Percentiles rank a stretch among this genome's conserved stretches.
phyloP scores from a whole-genome alignment of 1,139 yeast genomes.

The Candida buenavistaensis region DNA sequence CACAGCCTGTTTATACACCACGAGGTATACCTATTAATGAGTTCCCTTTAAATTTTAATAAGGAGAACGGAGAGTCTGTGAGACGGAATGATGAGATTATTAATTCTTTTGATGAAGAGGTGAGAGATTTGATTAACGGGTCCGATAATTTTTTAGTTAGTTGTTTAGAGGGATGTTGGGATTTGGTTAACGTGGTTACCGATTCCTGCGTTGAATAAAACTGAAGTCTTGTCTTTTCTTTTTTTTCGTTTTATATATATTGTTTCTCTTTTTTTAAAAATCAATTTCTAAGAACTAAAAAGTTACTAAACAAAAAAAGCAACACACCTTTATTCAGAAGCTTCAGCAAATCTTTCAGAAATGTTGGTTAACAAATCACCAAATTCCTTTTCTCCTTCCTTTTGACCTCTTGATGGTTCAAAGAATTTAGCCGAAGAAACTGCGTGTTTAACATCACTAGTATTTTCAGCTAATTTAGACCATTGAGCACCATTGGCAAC shows the following conservation, averaged over 20 bases:
- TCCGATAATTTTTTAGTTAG: slow-evolving; percentile 14
- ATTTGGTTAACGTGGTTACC: slow-evolving; percentile 4
- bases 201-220: slow-evolving; percentile 7
- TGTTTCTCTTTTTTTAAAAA: too few relatives aligned
- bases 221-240: too few relatives aligned
- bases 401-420: slow-evolving; percentile 91
- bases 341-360: slow-evolving; percentile 92
- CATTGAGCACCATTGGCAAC: slow-evolving; percentile 92
- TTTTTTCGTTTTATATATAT: too few relatives aligned
- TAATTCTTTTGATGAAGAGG: slow-evolving; percentile 19
- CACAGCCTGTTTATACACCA: slow-evolving; percentile 23
- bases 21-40: slow-evolving; percentile 26
- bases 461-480: slow-evolving; percentile 87
- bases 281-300: not conserved
- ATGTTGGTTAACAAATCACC: slow-evolving; percentile 72
- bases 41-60: slow-evolving; percentile 19
- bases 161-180: slow-evolving; percentile 16
- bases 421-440: slow-evolving; percentile 94
- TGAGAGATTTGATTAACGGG: slow-evolving; percentile 17
- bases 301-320: slow-evolving; percentile 11
- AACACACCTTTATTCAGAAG: slow-evolving; percentile 76
- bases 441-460: slow-evolving; percentile 86
- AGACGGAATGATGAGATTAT: slow-evolving; percentile 16
- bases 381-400: slow-evolving; percentile 72
- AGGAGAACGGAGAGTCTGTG: slow-evolving; percentile 12